A percentile compares a stretch with the other conserved stretches of the same genome.
These are phyloP conservation scores for Trifolium repens DNA, from an alignment of 306 rosid genomes.

Conservation along the genomic window DNA sequence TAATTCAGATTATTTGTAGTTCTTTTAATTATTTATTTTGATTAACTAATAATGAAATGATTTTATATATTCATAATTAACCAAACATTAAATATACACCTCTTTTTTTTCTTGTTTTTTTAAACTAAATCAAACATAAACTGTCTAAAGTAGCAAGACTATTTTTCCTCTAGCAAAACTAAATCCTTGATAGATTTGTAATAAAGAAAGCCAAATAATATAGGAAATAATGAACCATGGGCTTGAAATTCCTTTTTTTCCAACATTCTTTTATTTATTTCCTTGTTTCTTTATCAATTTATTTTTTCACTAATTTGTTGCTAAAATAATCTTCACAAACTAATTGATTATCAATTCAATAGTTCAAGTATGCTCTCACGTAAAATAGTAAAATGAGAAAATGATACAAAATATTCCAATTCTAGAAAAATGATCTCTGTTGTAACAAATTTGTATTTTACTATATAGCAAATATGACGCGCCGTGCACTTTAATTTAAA, in stretches of 20 bases:
- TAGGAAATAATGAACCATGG: neutral
- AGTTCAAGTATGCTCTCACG: neutral
- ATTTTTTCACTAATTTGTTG: neutral
- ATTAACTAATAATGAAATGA: too few species aligned
- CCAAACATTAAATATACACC: too few species aligned
- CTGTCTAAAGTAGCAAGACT: too few species aligned
- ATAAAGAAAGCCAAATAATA: neutral
- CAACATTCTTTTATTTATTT: neutral
- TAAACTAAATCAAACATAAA: too few species aligned
- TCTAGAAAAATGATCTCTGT: constrained; percentile 8
- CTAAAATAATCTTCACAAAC: neutral
- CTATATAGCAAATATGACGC: constrained; percentile 13
- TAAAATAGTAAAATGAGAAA: neutral
- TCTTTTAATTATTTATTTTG: neutral
- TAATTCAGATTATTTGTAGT: neutral
- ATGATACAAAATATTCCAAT: neutral
- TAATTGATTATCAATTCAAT: neutral
- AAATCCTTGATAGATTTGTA: neutral
- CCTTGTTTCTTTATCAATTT: neutral
- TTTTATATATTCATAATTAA: too few species aligned
- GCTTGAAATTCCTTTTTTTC: neutral
- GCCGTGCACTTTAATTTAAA: neutral
- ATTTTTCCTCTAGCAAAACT: too few species aligned
- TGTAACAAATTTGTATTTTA: neutral
- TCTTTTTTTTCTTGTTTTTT: too few species aligned